phyloP scores from a whole-genome alignment of 257 asterid genomes.

The Lithospermum erythrorhizon region DNA sequence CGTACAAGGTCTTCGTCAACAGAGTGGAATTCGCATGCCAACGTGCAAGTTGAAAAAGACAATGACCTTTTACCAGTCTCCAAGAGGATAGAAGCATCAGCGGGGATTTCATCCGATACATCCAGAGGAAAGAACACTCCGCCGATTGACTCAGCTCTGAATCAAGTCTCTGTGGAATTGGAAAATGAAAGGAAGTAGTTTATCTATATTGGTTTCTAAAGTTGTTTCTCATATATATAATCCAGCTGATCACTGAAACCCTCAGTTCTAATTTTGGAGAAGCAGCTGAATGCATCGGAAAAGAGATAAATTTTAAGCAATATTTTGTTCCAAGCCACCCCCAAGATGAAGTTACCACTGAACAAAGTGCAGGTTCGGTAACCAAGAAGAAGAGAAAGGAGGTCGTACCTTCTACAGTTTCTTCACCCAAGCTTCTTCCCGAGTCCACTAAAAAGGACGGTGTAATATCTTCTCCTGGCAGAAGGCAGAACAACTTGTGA shows the following conservation, averaged over 20 bases:
- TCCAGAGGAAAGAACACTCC: slow-evolving; percentile 5
- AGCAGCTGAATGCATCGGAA: slow-evolving; percentile 18
- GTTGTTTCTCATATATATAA: background rate
- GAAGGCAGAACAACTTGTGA: slow-evolving; percentile 10
- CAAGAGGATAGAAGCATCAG: slow-evolving; percentile 13
- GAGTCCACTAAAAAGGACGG: background rate
- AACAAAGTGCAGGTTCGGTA: slow-evolving; percentile 13
- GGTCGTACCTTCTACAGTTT: slow-evolving; percentile 18
- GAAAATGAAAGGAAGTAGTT: slow-evolving; percentile 8
- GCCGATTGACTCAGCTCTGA: slow-evolving; percentile 12
- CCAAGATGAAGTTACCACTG: slow-evolving; percentile 20
- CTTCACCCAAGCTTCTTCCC: background rate
- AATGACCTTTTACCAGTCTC: slow-evolving; percentile 11
- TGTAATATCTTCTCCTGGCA: slow-evolving; percentile 7
- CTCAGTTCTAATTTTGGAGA: slow-evolving; percentile 20
- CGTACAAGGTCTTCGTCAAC: slow-evolving; percentile 15
- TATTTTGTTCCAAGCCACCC: slow-evolving; percentile 36
- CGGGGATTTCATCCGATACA: slow-evolving; percentile 16
- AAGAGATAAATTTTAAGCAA: slow-evolving; percentile 42
- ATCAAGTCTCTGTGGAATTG: slow-evolving; percentile 7
- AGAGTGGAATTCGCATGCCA: slow-evolving; percentile 8
- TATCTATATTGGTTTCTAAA: background rate
- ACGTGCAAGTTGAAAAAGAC: slow-evolving; percentile 15
- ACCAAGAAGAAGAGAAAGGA: slow-evolving; percentile 11
- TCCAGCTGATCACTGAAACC: slow-evolving; percentile 5